These are phyloP conservation scores for Apiotrichum mycotoxinovorans DNA, from an alignment of 1,284 basidiomycete species.

Conservation along the genomic window DNA sequence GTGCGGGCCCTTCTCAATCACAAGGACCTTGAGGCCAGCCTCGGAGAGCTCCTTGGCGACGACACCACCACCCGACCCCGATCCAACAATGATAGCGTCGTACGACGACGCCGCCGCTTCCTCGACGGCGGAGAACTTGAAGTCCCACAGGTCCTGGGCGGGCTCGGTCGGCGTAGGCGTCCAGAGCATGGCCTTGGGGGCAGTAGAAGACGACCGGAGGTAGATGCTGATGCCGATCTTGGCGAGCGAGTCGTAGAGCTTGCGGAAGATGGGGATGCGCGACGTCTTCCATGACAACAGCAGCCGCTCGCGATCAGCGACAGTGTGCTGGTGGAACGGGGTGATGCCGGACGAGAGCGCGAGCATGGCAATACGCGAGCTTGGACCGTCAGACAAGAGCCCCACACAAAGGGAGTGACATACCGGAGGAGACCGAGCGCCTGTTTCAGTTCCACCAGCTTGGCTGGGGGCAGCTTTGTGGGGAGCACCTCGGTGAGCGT, in stretches of 20 bases:
- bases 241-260: constrained; percentile 17
- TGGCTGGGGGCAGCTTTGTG: constrained; percentile 6
- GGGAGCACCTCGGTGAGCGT: constrained; percentile 11
- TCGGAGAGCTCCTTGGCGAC: constrained; percentile 45
- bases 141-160: constrained; percentile 1
- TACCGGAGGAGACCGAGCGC: constrained; percentile 23
- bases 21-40: constrained; percentile 44
- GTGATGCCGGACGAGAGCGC: constrained; percentile 8
- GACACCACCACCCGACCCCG: constrained; percentile 51
- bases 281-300: constrained; percentile 13
- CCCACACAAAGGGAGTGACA: background rate
- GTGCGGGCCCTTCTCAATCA: constrained; percentile 53
- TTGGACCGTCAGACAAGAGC: constrained; percentile 7
- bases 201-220: constrained; percentile 10
- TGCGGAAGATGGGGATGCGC: constrained; percentile 6
- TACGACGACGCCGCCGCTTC: background rate
- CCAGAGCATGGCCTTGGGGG: constrained; percentile 13
- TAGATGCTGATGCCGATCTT: constrained; percentile 12
- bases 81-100: constrained; percentile 46
- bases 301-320: constrained; percentile 11
- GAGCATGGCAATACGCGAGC: constrained; percentile 9
- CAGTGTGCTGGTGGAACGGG: constrained; percentile 16
- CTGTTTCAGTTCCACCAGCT: constrained; percentile 22
- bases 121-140: background rate
- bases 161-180: background rate